These are phyloP conservation scores for Yamadazyma triangularis DNA, from an alignment of 1,139 yeast genomes.

Conservation along the genomic window DNA sequence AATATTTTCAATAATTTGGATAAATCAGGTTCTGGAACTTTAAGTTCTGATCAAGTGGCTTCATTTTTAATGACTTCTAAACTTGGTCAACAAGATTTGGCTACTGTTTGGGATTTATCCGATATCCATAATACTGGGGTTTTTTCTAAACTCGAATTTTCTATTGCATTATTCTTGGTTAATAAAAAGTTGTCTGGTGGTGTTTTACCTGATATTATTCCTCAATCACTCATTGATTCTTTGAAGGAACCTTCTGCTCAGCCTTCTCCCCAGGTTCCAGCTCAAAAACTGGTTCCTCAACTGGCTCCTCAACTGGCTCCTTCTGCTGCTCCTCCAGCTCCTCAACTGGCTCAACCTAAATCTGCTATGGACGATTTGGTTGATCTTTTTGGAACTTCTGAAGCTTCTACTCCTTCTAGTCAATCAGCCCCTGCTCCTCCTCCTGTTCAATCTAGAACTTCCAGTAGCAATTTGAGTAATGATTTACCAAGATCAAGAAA, in stretches of 20 bases:
- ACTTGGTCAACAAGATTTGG: slow-evolving; percentile 78
- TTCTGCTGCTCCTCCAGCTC: slow-evolving; percentile 10
- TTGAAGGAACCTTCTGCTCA: slow-evolving; percentile 12
- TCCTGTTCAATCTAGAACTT: slow-evolving; percentile 19
- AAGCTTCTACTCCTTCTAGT: slow-evolving; percentile 7
- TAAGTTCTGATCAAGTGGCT: slow-evolving; percentile 80
- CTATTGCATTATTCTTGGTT: slow-evolving; percentile 90
- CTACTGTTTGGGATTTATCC: slow-evolving; percentile 91
- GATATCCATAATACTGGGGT: slow-evolving; percentile 86
- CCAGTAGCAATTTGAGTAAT: slow-evolving; percentile 33
- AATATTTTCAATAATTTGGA: slow-evolving; percentile 75
- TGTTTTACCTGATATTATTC: slow-evolving; percentile 67
- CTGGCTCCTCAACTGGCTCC: slow-evolving; percentile 18
- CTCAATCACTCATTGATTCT: slow-evolving; percentile 46
- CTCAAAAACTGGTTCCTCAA: slow-evolving; percentile 10
- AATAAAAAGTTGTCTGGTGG: slow-evolving; percentile 78
- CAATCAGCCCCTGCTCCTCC: slow-evolving; percentile 12
- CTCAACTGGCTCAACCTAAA: too few relatives aligned
- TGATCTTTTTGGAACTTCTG: slow-evolving; percentile 48
- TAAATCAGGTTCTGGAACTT: slow-evolving; percentile 53
- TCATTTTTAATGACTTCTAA: slow-evolving; percentile 86
- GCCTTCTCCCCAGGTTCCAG: slow-evolving; percentile 8
- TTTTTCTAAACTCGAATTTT: slow-evolving; percentile 77
- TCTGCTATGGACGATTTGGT: slow-evolving; percentile 66
- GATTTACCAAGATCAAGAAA: slow-evolving; percentile 38